Evolutionary conservation across 495 filamentous ascomycete genomes (phyloP), one percentile per base, ranked within the genome.

Genomic region (Penicillium waksmanii): DNA sequence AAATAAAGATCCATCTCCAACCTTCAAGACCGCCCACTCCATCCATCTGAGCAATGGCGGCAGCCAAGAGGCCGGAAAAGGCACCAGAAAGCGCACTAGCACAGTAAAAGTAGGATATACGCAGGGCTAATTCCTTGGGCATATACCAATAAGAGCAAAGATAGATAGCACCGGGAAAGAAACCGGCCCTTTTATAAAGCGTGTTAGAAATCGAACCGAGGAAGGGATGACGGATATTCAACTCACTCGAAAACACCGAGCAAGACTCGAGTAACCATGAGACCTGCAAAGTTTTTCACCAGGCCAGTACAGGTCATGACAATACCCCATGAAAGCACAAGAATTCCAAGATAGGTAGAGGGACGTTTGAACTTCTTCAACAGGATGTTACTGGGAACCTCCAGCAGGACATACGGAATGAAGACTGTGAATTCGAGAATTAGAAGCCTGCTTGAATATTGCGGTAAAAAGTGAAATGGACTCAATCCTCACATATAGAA

Each of bases 1-100:
- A 76, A 23, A 88, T 80, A 63, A 88, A 87, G 44, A 92, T 90
- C 89, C 88, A 91, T 11, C 85, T 76, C 89, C 89, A 91, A 8
- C 88, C 88, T 38, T 80, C 76, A n/a, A 86, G 67, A 0, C 84
- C 82, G 1, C 74, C 84, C 3, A 87, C 64, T 2, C 87, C 87
- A 19, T 88, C 75, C 84, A 91, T 88, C 51, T 86, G 51, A 17
- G 84, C 82, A 44, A 90, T 86, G 0, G 72, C 87, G 48, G 80
- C 88, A 5, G 89, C 89, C 0, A 92, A 71, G 8, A 92, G 75
- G 13, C 87, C 85, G 5, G 83, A 85, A 55, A 92, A 90, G 0
- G 86, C 88, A 31, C 86, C 86, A 5, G 87, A 85, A 18, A 74
- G 49, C 0, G 89, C 68, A 38, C 80, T 83, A 2, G 86, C 86